Evolutionary conservation across 768 basidiomycete species (phyloP), one percentile per base, ranked within the genome.

Genomic region (Rhodocollybia butyracea): DNA sequence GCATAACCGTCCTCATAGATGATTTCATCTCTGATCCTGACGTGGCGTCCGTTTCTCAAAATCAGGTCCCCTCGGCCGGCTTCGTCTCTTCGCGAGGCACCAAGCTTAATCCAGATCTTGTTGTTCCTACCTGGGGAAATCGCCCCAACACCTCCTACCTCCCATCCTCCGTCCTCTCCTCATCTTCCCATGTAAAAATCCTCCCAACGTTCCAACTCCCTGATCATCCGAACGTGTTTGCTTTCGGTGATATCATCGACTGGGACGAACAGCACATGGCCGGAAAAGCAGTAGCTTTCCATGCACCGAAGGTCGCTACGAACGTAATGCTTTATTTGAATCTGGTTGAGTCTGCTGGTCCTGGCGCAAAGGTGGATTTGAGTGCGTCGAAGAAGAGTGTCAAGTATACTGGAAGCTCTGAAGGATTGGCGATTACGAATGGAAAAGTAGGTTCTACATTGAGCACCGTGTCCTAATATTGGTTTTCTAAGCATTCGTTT

Each of bases 211-310:
- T 89, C 36, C 85, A 87, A 60, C 66, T 89, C 2, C 51, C 39
- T 27, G 17, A 22, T n/a, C 27, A 41, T 19, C 40, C 40, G 4
- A 73, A 74, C 56, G 79, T 89, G 13, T 88, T 85, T 55, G 89
- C 87, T 0, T 74, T 69, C 2, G 88, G 88, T 1, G 88, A 90
- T 61, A 75, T 84, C 56, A 78, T 84, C 57, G 82, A 85, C 36
- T 83, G 79, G 73, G 54, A 68, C 1, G 88, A 88, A 65, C 81
- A 87, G 66, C 88, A 87, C 60, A 84, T 75, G 45, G 65, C 68
- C 1, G 65, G 55, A 12, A 89, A 89, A 64, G 71, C 71, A 0
- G 22, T 48, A 1, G n/a, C 19, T n/a, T 61, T 60, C 3, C 88
- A 89, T 57, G 75, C 71, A 0, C 57, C 59, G 11, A 59, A 85